phyloP scores from a whole-genome alignment of 352 stramenopile species.

The Globisporangium spinosum region DNA sequence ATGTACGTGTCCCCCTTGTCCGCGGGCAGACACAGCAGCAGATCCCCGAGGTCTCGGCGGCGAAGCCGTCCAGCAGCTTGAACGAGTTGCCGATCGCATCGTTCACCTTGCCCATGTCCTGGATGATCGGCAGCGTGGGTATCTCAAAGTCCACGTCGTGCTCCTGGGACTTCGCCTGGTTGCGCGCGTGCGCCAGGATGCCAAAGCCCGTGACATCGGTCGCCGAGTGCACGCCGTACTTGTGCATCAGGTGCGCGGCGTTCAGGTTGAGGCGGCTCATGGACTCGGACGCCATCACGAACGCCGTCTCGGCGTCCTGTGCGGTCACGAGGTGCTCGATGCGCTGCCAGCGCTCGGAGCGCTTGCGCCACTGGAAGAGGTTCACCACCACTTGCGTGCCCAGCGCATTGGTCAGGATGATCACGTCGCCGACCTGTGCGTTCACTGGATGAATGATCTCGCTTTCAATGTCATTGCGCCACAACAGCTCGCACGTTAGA shows the following conservation, averaged over 20 bases:
- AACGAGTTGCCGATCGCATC: conserved; percentile 89
- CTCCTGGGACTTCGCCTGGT: conserved; percentile 91
- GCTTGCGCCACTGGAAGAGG: conserved; percentile 90
- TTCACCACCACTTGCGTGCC: conserved; percentile 94
- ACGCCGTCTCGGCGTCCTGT: conserved; percentile 82
- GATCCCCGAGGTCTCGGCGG: conserved; percentile 93
- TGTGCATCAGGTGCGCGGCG: conserved; percentile 89
- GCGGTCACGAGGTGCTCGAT: conserved; percentile 65
- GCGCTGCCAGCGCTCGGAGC: conserved; percentile 70
- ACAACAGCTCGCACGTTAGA: not conserved
- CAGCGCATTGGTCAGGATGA: conserved; percentile 93
- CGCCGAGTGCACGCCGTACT: conserved; percentile 89
- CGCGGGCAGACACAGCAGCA: conserved; percentile 90
- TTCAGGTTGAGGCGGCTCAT: conserved; percentile 93
- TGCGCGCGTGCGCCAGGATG: conserved; percentile 90
- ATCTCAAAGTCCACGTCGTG: conserved; percentile 89
- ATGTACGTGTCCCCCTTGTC: conserved; percentile 85
- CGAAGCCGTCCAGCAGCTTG: conserved; percentile 89
- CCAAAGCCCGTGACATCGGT: conserved; percentile 97
- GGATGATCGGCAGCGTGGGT: conserved; percentile 92
- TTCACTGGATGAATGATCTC: conserved; percentile 90
- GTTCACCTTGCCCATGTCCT: conserved; percentile 87
- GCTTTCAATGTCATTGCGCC: conserved; percentile 32
- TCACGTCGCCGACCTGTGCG: conserved; percentile 82
- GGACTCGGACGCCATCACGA: conserved; percentile 89